A percentile compares a stretch with the other conserved stretches of the same genome.
These are phyloP conservation scores for Chrysoporthe cubensis DNA, from an alignment of 2,329 filamentous ascomycete genomes.

Conservation along the genomic window DNA sequence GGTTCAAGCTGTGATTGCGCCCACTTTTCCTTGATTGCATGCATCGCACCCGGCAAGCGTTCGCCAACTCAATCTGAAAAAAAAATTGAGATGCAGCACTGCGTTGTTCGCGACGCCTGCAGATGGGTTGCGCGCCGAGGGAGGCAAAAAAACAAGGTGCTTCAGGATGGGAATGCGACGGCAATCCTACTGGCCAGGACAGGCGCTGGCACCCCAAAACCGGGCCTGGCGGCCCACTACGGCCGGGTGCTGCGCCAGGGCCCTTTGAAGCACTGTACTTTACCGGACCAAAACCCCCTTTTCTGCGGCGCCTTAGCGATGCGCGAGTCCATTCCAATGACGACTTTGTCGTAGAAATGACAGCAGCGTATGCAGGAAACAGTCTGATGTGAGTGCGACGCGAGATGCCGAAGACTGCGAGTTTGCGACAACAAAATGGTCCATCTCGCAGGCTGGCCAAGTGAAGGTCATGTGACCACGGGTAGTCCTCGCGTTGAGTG, in stretches of 20 bases:
- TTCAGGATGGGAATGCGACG: slow-evolving; percentile 33
- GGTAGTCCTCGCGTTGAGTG: slow-evolving; percentile 18
- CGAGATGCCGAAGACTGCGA: neutral
- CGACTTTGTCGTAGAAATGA: neutral
- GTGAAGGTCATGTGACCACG: slow-evolving; percentile 20
- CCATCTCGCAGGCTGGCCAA: neutral
- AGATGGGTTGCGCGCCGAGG: neutral
- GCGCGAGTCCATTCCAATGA: slow-evolving; percentile 5
- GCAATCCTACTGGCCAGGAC: slow-evolving; percentile 32
- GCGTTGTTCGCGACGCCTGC: neutral
- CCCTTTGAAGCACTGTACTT: slow-evolving; percentile 2
- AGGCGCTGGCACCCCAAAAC: slow-evolving; percentile 20
- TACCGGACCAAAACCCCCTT: slow-evolving; percentile 12
- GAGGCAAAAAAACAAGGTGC: slow-evolving; percentile 33
- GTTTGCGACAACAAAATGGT: slow-evolving; percentile 21
- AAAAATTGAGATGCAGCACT: neutral
- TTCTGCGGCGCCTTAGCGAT: slow-evolving; percentile 14
- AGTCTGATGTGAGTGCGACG: slow-evolving; percentile 16
- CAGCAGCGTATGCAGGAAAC: neutral
- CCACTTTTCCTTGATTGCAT: slow-evolving; percentile 21
- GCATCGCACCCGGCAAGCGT: slow-evolving; percentile 7
- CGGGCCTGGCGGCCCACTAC: slow-evolving; percentile 4
- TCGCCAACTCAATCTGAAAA: slow-evolving; percentile 2
- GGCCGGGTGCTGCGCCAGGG: slow-evolving; percentile 11
- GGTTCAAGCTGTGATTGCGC: slow-evolving; percentile 4